A percentile compares a stretch with the other conserved stretches of the same genome.
phyloP scores from a whole-genome alignment of 169 alveolate genomes.

The Toxoplasma gondii region DNA sequence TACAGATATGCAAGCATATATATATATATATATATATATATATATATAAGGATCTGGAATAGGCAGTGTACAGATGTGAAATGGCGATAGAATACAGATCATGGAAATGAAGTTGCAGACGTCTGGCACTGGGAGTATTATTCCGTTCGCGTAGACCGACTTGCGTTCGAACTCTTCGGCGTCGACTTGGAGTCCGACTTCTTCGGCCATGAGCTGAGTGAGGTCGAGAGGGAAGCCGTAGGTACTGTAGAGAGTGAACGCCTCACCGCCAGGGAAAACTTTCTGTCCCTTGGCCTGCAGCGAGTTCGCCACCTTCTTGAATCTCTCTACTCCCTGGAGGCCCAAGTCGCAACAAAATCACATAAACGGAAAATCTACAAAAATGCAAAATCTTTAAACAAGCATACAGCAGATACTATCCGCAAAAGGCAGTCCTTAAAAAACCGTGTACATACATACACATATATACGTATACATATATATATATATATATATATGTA shows the following conservation, averaged over 20 bases:
- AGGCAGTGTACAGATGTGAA: no score
- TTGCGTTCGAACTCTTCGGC: conserved; percentile 81
- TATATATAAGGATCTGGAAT: no score
- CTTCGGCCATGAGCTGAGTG: conserved; percentile 93
- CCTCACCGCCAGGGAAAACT: conserved; percentile 70
- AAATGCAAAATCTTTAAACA: background rate
- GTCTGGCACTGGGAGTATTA: no score
- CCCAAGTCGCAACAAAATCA: background rate
- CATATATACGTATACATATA: background rate
- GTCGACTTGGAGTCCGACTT: conserved; percentile 77
- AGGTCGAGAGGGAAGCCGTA: conserved; percentile 94
- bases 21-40: no score
- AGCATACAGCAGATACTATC: background rate
- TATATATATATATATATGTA: background rate
- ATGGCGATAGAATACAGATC: no score
- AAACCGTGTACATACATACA: background rate
- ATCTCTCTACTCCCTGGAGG: conserved; percentile 40
- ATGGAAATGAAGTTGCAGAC: no score
- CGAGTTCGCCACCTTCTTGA: conserved; percentile 52
- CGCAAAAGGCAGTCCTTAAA: background rate
- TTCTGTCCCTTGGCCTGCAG: conserved; percentile 38
- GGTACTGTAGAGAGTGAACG: conserved; percentile 90
- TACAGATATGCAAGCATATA: no score
- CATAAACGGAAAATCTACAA: background rate
- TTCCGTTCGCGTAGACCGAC: background rate